Evolutionary conservation across 1,284 basidiomycete genomes (phyloP).

Genomic region (Leccinum pachyderme): DNA sequence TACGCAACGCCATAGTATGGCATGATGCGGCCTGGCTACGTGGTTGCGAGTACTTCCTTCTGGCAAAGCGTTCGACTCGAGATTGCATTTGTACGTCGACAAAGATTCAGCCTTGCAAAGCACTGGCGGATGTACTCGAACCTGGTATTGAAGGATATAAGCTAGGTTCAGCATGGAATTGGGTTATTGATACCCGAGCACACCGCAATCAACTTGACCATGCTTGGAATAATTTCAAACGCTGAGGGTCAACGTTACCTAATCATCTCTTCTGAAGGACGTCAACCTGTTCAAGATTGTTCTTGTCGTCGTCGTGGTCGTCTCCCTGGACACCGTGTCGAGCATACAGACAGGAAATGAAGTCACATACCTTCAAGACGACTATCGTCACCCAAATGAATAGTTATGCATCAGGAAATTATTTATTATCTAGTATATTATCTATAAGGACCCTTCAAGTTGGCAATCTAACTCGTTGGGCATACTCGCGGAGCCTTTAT

Average conservation of each 20-base stretch:
- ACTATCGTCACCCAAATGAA: neutral
- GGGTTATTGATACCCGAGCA: neutral
- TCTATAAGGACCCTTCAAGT: neutral
- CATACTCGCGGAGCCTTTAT: neutral
- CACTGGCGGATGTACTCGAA: neutral
- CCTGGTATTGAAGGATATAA: neutral
- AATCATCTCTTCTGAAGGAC: neutral
- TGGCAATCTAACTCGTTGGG: neutral
- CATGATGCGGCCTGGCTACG: neutral
- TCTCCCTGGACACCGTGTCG: neutral
- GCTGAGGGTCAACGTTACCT: neutral
- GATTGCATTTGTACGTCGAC: neutral
- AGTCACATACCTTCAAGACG: neutral
- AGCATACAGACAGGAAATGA: neutral
- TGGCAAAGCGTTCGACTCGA: neutral
- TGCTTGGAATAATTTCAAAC: neutral
- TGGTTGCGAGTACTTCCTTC: too few species aligned
- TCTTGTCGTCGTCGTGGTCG: neutral
- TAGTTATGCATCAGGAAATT: neutral
- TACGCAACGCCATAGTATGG: neutral
- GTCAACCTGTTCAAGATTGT: neutral
- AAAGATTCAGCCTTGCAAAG: neutral
- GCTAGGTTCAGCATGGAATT: neutral
- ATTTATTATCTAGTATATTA: too few species aligned
- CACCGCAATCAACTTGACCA: neutral